Conservation (phyloP, 306 rosid genomes). For the Prunus kanzakura region DNA sequence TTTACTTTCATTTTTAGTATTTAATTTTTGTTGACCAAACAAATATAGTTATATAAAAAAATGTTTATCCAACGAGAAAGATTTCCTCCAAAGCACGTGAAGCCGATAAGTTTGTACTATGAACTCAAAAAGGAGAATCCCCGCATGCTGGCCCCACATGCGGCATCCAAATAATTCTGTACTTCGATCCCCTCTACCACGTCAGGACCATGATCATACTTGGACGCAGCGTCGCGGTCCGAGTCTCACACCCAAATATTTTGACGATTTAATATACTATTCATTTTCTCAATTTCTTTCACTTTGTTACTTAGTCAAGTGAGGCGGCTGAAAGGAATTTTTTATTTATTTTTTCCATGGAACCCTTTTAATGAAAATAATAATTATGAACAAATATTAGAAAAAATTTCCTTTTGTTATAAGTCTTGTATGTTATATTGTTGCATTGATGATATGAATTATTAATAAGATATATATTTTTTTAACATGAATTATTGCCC, state of each 20-base stretch:
- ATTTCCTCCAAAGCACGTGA: slow-evolving; percentile 11
- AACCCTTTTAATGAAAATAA: not conserved
- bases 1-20: no score
- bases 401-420: no score
- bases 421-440: no score
- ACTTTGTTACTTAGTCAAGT: slow-evolving; percentile 10
- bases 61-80: not conserved
- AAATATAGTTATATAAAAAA: no score
- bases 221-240: not conserved
- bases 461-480: no score
- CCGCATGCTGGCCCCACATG: not conserved
- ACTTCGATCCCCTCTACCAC: not conserved
- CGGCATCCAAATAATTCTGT: not conserved
- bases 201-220: not conserved
- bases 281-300: not conserved
- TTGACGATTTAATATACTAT: not conserved
- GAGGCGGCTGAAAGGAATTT: slow-evolving; percentile 12
- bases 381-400: no score
- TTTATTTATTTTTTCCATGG: not conserved
- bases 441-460: no score
- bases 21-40: no score
- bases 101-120: not conserved
- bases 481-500: no score
- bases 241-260: not conserved
- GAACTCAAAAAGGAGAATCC: not conserved